Percentiles rank a stretch among this genome's conserved stretches.
These are phyloP conservation scores for Spathaspora boniae DNA, from an alignment of 805 yeast species.

Conservation along the genomic window DNA sequence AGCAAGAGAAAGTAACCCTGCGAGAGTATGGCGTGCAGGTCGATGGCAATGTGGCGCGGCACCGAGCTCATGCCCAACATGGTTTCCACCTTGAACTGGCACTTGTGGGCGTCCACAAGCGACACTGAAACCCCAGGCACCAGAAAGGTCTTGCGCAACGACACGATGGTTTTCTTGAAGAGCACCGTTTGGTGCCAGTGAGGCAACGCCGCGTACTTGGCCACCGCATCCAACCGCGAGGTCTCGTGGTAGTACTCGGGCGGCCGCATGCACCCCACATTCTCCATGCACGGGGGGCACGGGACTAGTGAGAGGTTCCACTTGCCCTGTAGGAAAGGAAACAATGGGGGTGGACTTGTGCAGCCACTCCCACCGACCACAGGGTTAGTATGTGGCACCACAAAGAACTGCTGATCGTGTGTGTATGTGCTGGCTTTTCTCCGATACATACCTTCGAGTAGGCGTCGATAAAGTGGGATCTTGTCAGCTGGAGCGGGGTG, in stretches of 20 bases:
- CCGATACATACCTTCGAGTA: constrained; percentile 41
- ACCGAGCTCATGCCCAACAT: constrained; percentile 47
- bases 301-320: constrained; percentile 54
- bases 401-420: not conserved
- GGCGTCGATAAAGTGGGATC: constrained; percentile 52
- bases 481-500: constrained; percentile 31
- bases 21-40: constrained; percentile 66
- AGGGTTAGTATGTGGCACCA: constrained; percentile 12
- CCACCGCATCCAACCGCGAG: constrained; percentile 42
- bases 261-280: constrained; percentile 49
- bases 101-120: constrained; percentile 47
- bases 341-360: too few relatives aligned
- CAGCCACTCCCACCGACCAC: too few relatives aligned
- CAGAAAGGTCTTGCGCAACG: constrained; percentile 39
- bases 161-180: constrained; percentile 36
- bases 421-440: not conserved
- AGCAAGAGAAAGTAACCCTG: constrained; percentile 48
- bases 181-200: constrained; percentile 46
- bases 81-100: constrained; percentile 47
- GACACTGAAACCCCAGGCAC: constrained; percentile 58
- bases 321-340: constrained; percentile 45
- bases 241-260: constrained; percentile 57
- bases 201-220: constrained; percentile 30
- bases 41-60: constrained; percentile 57
- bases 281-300: constrained; percentile 51